Conservation (phyloP, 176 grass and related monocot genomes). For the Thinopyrum elongatum region DNA sequence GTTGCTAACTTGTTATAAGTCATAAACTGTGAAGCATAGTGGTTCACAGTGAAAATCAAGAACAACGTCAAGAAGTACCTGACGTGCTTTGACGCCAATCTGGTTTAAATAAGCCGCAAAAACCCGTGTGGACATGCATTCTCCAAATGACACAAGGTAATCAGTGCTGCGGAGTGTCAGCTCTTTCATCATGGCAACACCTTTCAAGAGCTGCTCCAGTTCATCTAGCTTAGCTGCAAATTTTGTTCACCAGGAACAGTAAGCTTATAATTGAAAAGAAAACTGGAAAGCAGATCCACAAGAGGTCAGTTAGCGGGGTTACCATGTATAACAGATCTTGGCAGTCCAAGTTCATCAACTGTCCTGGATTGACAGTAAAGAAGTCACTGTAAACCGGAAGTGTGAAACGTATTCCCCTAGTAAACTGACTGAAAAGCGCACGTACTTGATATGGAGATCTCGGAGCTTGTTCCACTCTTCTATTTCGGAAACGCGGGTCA, state of each 20-base stretch:
- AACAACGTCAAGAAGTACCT: constrained; percentile 47
- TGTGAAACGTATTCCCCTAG: not conserved
- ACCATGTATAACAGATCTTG: constrained; percentile 57
- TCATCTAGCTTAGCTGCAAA: constrained; percentile 64
- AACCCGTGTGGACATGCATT: constrained; percentile 92
- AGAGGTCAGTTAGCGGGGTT: constrained; percentile 6
- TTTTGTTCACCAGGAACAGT: constrained; percentile 4
- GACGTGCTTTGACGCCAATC: constrained; percentile 68
- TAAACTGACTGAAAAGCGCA: not conserved
- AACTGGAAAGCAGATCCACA: not conserved
- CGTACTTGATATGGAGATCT: constrained; percentile 79
- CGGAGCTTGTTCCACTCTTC: constrained; percentile 62
- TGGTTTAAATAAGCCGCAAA: constrained; percentile 96
- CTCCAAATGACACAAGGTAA: constrained; percentile 92
- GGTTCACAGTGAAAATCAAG: constrained; percentile 1
- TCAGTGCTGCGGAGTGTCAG: constrained; percentile 80
- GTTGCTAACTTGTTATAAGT: not conserved
- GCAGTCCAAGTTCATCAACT: constrained; percentile 71
- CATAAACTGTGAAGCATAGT: not conserved
- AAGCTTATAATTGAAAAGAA: constrained; percentile 5
- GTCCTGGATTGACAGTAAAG: constrained; percentile 55
- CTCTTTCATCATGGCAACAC: constrained; percentile 99
- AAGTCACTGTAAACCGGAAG: constrained; percentile 16
- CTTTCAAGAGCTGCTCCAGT: constrained; percentile 92
- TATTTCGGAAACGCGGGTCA: constrained; percentile 59